Base-by-base conservation (phyloP, 768 basidiomycete species). In the Phylloporus arenicola region DNA sequence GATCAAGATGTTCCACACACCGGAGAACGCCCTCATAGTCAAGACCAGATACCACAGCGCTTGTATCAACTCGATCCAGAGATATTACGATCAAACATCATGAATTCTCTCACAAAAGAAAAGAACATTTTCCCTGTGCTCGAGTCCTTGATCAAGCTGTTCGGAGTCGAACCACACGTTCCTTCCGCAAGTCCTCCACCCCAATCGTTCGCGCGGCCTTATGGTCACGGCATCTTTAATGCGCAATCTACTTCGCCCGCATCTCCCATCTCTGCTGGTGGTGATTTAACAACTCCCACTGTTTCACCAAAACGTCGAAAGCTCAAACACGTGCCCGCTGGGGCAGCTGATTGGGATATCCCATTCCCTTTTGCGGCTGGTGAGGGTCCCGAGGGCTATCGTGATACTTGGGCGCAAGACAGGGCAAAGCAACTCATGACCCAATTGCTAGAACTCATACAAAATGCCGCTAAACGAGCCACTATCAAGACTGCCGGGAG, bases 271-370 rank as follows among this genome's bases (percentile, higher is more conserved):
- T 20, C 56, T 43, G 6, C 31, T 17, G 12, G 35, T 20, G 30
- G 30, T 27, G 17, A 8, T 16, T 43, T 41, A 14, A 43, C 43
- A 30, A 40, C 42, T 12, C 16, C 37, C 24, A 16, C n/a, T 25
- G 12, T 39, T 17, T 63, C 73, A 8, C 59, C 58, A 17, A 89
- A 87, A 67, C 81, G 79, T 53, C 76, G 86, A 25, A 86, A 78
- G 57, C 70, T 89, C 13, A 74, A 72, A 50, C 68, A 72, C 9
- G 86, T 91, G 13, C 88, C 88, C 30, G 88, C 88, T 19, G 88
- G 88, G 11, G 88, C 88, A 1, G 75, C 65, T 1, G 86, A 89
- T 60, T 91, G 88, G 88, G 86, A 89, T 57, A 78, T 90, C 0
- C 88, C 88, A 0, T 90, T 83, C 63, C 88, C 88, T 6, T 90